Base-by-base conservation (phyloP, 306 rosid genomes). In the Potentilla sterilis region DNA sequence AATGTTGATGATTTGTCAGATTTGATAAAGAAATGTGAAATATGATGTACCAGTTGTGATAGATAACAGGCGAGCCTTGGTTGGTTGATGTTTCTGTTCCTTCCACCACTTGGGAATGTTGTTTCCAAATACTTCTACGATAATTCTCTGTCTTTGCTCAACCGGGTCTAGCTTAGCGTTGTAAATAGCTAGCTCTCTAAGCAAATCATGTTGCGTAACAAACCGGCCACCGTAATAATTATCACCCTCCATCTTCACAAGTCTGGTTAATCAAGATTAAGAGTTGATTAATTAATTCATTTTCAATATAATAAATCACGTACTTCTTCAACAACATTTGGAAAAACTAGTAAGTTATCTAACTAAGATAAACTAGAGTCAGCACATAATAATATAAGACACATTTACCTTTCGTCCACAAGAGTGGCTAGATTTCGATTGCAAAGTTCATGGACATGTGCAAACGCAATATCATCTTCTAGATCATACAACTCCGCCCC, bases 191-290 rank as follows among this genome's bases (percentile, higher is more conserved):
- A 73, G 28, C 69, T 59, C 77, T 59, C 21, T 58, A 16, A 57
- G 69, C 83, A 88, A 83, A 74, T 83, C 88, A 65, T 83, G 81
- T 59, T 82, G 88, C 2, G 79, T 79, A 9, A 84, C 83, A 47
- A 72, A 88, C 75, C 81, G 82, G 37, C 82, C 61, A 51, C 77
- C 83, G 46, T 75, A 86, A 79, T 72, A 88, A 62, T 85, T 83
- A 13, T 76, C 73, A 16, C 32, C 40, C 38, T n/a, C 88, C 24
- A 70, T 59, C 64, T 79, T 68, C 58, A 72, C 75, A n/a, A n/a
- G n/a, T 70, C 92, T 88, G 86, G 1, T n/a, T n/a, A 19, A 21
- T 7, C 3, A 44, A 9, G 15, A 44, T 1, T 9, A 44, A 2
- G 28, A 44, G 48, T 44, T 44, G 2, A 44, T 44, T 11, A 44